Conservation (phyloP, 1,284 basidiomycete genomes). For the Pseudomicrostroma phylloplanum region DNA sequence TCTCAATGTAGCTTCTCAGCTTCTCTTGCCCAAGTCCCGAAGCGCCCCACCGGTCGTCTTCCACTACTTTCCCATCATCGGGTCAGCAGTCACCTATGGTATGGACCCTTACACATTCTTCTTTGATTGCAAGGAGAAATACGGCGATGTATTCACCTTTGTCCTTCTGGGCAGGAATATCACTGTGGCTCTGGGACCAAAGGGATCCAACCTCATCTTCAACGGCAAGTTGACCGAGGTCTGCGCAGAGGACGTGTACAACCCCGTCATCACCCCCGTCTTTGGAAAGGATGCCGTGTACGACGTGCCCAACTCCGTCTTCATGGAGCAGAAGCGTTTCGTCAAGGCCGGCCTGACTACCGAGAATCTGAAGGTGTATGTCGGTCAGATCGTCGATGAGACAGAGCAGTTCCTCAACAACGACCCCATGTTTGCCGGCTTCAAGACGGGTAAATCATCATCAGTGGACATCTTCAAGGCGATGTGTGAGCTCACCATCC, state of each 20-base stretch:
- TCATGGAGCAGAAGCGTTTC: conserved; percentile 99
- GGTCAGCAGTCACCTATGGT: conserved; percentile 67
- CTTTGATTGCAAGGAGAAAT: conserved; percentile 70
- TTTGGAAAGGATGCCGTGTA: conserved; percentile 98
- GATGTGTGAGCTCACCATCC: conserved; percentile 86
- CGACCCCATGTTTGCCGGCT: conserved; percentile 61
- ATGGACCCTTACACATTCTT: conserved; percentile 74
- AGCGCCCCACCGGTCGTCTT: conserved; percentile 67
- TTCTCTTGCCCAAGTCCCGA: conserved; percentile 31
- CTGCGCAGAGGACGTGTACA: conserved; percentile 95
- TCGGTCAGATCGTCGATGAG: conserved; percentile 73
- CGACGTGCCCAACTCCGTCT: conserved; percentile 87
- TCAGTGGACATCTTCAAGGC: conserved; percentile 58
- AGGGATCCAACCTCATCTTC: conserved; percentile 88
- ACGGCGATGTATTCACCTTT: conserved; percentile 75
- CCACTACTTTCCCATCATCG: conserved; percentile 69
- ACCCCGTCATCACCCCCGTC: conserved; percentile 52
- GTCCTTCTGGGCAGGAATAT: conserved; percentile 74
- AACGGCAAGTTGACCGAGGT: conserved; percentile 88
- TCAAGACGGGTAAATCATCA: conserved; percentile 18
- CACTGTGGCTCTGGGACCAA: conserved; percentile 83
- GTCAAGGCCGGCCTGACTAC: conserved; percentile 74
- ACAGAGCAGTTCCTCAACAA: conserved; percentile 26
- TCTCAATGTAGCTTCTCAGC: conserved; percentile 61
- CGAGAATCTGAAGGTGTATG: conserved; percentile 86